These are phyloP conservation scores for Camelina sativa DNA, from an alignment of 345 rosid genomes.

Conservation along the genomic window DNA sequence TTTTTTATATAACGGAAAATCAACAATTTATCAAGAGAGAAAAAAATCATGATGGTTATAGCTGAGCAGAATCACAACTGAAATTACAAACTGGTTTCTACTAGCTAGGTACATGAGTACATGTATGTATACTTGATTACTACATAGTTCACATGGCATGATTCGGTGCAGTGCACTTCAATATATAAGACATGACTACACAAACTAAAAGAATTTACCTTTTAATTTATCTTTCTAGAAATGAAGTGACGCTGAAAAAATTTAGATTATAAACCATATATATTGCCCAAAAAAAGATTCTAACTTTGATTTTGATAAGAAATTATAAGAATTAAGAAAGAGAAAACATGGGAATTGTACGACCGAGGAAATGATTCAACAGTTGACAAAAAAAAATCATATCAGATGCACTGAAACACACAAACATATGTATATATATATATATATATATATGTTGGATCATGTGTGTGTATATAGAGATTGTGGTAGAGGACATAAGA, in stretches of 20 bases:
- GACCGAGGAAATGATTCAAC: not conserved
- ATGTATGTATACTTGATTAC: not conserved
- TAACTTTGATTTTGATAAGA: no score
- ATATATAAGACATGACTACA: constrained; percentile 38
- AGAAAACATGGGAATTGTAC: not conserved
- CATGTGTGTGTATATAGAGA: constrained; percentile 2
- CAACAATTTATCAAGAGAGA: not conserved
- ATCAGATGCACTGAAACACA: not conserved
- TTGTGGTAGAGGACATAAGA: constrained; percentile 34
- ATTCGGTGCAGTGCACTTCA: constrained; percentile 40
- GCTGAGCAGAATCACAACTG: constrained; percentile 4
- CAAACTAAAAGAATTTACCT: constrained; percentile 20
- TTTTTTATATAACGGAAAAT: not conserved
- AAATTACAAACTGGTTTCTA: constrained; percentile 12
- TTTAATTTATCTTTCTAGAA: not conserved
- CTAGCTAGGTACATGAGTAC: no score
- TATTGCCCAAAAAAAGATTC: not conserved
- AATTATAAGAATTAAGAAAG: not conserved
- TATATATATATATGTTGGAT: not conserved
- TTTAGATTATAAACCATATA: not conserved
- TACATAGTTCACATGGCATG: constrained; percentile 34
- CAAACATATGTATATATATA: no score
- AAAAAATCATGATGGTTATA: constrained; percentile 11
- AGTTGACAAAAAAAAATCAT: not conserved
- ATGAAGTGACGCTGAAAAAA: not conserved